Evolutionary conservation across 169 alveolate genomes (phyloP), one percentile per base, ranked within the genome.

Genomic region (Nephromyces sp.): DNA sequence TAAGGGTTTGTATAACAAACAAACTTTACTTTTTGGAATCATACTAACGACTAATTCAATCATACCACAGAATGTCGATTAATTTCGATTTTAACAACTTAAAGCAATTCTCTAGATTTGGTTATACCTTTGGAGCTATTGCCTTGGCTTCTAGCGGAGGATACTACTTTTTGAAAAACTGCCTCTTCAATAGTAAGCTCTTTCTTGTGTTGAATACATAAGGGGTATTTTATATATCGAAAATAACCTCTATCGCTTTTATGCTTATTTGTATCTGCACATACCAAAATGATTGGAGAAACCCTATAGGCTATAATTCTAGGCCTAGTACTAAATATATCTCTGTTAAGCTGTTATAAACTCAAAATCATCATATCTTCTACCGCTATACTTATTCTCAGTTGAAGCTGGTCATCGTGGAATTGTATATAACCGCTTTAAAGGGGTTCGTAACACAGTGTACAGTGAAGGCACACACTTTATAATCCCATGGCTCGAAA

Each of bases 381-480:
- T 30, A 35, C 29, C 27, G 52, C 70, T 32, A 34, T 73, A 64
- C 81, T 63, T 80, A 69, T 70, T 72, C n/a, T n/a, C 84, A 84
- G 97, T 94, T 32, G 98, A 93, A 73, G 97, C 97, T 22, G 98
- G 98, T 8, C 94, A 94, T 66, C 81, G 97, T 63, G 98, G 97
- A 5, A 85, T 94, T 52, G 88, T 88, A 32, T 94, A 88, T 83
- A 90, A 91, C 77, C 84, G 96, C 67, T 35, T 91, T 51, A 80
- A 79, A 1, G 75, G 79, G 0, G 25, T 51, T 6, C 8, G 15
- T n/a, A 32, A 57, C 25, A 62, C 74, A 57, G 78, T 89, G 65
- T 93, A 93, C 79, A 91, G 87, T 29, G 99, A 96, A 85, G 99
- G 99, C 30, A 94, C 98, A 68, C 99, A 96, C 74, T 87, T 96